Base-by-base conservation (phyloP, 2,329 filamentous ascomycete genomes). In the Aspergillus spinulosporus region DNA sequence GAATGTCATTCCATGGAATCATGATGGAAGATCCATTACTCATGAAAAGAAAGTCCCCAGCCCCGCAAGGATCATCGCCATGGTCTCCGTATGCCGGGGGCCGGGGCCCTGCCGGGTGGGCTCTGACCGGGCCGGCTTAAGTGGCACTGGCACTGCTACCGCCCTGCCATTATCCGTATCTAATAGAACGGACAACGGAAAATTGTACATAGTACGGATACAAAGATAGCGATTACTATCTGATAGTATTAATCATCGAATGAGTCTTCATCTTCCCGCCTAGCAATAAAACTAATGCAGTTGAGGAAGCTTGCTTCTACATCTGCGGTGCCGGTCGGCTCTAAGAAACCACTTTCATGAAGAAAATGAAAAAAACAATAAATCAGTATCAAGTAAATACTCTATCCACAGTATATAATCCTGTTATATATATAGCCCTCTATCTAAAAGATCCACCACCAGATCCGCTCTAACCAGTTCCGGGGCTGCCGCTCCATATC, bases 371-470 rank as follows among this genome's bases (percentile, higher is more conserved):
- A 34, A 34, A 34, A 34, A 12, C 11, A 11, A 37, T 11, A 12
- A 12, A 37, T 11, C 11, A 4, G 11, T 37, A 12, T 37, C n/a
- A 8, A 37, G 11, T 34, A 8, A 11, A 37, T 9, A 37, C 21
- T 37, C 9, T 37, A 37, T 37, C 34, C n/a, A 40, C 7, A n/a
- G 21, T 42, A 42, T 15, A 15, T 21, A 42, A 42, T 42, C 12
- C 34, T 36, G 15, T 42, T 14, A 21, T 42, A 15, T 42, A 15
- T 42, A 42, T 12, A 12, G 37, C n/a, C 11, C n/a, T 15, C 39
- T 40, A 49, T 47, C 31, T 64, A 78, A 14, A 73, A 76, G 65
- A 79, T 68, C 76, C 76, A 79, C 64, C 76, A 77, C 76, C 77
- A 80, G 3, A 76, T 62, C 58, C 64, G 74, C 66, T 80, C 72